A percentile compares a stretch with the other conserved stretches of the same genome.
Conservation (phyloP, 257 asterid species). For the Solanum medicagineum region DNA sequence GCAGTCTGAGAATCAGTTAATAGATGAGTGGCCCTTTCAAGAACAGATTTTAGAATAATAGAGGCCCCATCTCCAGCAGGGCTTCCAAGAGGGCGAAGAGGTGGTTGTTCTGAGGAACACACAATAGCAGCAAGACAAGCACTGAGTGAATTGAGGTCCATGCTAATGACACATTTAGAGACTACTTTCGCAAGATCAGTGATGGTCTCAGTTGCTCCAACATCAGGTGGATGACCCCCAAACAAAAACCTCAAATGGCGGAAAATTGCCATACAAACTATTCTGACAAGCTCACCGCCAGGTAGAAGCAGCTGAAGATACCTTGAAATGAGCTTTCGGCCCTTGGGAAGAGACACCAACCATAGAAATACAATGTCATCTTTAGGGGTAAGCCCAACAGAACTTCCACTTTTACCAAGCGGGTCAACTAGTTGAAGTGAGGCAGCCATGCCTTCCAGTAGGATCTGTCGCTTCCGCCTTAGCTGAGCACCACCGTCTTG, state of each 20-base stretch:
- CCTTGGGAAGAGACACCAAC: slow-evolving; percentile 33
- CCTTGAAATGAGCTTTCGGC: slow-evolving; percentile 30
- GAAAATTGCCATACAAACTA: slow-evolving; percentile 38
- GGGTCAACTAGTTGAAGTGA: slow-evolving; percentile 43
- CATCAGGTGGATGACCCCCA: slow-evolving; percentile 21
- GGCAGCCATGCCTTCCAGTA: slow-evolving; percentile 40
- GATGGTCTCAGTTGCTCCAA: slow-evolving; percentile 18
- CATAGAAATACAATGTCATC: slow-evolving; percentile 37
- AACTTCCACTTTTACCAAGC: slow-evolving; percentile 25
- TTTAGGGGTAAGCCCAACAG: slow-evolving; percentile 19
- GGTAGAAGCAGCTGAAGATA: slow-evolving; percentile 33
- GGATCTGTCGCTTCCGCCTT: slow-evolving; percentile 25
- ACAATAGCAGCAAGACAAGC: slow-evolving; percentile 42
- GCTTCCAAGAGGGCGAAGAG: slow-evolving; percentile 40
- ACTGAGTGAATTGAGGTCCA: slow-evolving; percentile 37
- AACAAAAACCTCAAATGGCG: slow-evolving; percentile 31
- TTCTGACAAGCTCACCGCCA: slow-evolving; percentile 27
- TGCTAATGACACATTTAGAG: slow-evolving; percentile 12
- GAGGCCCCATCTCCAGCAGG: slow-evolving; percentile 44
- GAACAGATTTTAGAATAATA: slow-evolving; percentile 29
- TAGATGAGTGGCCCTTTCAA: slow-evolving; percentile 34
- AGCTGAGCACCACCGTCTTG: slow-evolving; percentile 30
- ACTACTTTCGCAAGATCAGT: slow-evolving; percentile 17
- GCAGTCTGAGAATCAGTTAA: slow-evolving; percentile 23
- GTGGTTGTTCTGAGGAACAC: slow-evolving; percentile 36